Base-by-base conservation (phyloP, 1,139 yeast genomes). In the Kodamaea anthophila region DNA sequence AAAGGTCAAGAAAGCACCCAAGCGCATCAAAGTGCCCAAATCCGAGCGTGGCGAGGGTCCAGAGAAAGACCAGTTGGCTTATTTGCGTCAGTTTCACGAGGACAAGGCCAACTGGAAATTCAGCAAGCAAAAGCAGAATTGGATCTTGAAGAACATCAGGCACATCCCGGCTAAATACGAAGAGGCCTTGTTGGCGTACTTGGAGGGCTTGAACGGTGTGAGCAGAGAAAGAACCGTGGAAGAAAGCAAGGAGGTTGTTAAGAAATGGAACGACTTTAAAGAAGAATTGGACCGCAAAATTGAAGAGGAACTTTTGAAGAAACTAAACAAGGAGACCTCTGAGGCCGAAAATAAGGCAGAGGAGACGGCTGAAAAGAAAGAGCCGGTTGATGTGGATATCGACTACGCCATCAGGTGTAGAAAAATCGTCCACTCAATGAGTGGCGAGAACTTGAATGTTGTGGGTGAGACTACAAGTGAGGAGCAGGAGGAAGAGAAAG, bases 51-150 rank as follows among this genome's bases (percentile, higher is more conserved):
- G 73, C 1, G 79, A 85, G 5, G 85, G 87, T 1, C 86, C 87
- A 14, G 87, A 79, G 39, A 79, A 76, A 40, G 96, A 87, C 49
- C 96, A 87, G 51, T 60, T 84, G 30, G 75, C 68, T 1, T 88
- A 88, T 47, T 58, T 88, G 43, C 70, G 77, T 35, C 85, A 76
- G 34, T 88, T 74, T 46, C 60, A 63, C 14, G 63, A 68, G 7
- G 86, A 79, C 42, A 66, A 63, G 36, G 70, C 59, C 0, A 65
- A 70, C 38, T 88, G 97, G 97, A 88, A 87, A 58, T 88, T 88
- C 51, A 82, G 94, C 35, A 88, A 88, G 49, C 94, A 84, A 59
- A 87, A 88, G 43, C 97, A 88, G 53, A 87, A 86, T 50, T 88
- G 96, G 96, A 67, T 88, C 30, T 56, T 87, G 39, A 81, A 80